Percentiles rank a stretch among this genome's conserved stretches.
Conservation (phyloP, 148 eudicot genomes). For the Arbutus unedo region DNA sequence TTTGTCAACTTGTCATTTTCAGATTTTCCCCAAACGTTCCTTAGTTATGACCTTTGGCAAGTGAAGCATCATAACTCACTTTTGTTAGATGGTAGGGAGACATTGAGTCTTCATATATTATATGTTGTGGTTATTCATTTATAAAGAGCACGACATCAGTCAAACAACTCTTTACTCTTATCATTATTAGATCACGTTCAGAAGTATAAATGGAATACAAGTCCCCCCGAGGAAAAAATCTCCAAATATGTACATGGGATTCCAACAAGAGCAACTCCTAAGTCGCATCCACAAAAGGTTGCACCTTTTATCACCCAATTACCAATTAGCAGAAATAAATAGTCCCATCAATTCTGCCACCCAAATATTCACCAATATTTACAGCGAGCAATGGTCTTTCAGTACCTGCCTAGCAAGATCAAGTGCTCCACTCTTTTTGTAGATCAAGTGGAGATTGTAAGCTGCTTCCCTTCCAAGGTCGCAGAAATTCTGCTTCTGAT, state of each 20-base stretch:
- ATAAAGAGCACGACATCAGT: too few species aligned
- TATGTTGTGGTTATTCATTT: too few species aligned
- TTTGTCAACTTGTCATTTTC: too few species aligned
- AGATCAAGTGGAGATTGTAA: conserved; percentile 77
- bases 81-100: too few species aligned
- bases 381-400: conserved; percentile 55
- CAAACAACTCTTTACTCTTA: background rate
- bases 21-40: too few species aligned
- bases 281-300: background rate
- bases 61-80: too few species aligned
- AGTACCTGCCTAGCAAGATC: conserved; percentile 90
- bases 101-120: too few species aligned
- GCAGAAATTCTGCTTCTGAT: conserved; percentile 52
- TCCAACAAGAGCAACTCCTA: background rate
- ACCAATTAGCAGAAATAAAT: background rate
- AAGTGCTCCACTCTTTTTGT: conserved; percentile 68
- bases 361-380: background rate
- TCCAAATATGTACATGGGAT: background rate
- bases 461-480: conserved; percentile 94
- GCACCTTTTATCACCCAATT: background rate
- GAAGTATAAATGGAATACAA: background rate
- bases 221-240: background rate
- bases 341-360: background rate
- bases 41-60: too few species aligned
- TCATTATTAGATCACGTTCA: background rate